These are phyloP conservation scores for Pezizomycotina sp. DNA, from an alignment of 2,329 filamentous ascomycete species.

Conservation along the genomic window DNA sequence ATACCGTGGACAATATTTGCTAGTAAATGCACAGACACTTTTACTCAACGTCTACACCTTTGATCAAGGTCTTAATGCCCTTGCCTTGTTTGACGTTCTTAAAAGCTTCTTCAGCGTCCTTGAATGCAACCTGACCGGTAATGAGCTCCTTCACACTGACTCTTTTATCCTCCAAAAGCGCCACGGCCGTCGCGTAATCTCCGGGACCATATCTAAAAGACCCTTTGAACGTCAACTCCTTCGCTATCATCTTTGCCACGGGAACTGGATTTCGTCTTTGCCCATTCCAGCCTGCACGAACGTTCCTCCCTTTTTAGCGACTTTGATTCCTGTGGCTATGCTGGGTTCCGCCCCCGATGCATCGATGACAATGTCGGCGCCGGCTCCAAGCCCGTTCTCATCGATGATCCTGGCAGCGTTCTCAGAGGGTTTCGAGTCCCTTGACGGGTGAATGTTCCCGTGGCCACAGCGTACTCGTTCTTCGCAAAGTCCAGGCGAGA, in stretches of 20 bases:
- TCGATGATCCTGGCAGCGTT: slow-evolving; percentile 55
- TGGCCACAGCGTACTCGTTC: slow-evolving; percentile 40
- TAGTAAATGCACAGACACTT: too few species aligned
- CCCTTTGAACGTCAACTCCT: slow-evolving; percentile 74
- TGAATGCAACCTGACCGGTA: slow-evolving; percentile 59
- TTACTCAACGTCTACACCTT: too few species aligned
- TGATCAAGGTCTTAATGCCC: slow-evolving; percentile 54
- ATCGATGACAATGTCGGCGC: slow-evolving; percentile 66
- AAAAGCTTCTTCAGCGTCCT: slow-evolving; percentile 72
- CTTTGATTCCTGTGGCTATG: slow-evolving; percentile 58
- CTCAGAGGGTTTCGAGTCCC: slow-evolving; percentile 45
- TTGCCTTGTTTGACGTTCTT: slow-evolving; percentile 70
- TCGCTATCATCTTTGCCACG: slow-evolving; percentile 73
- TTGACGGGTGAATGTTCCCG: slow-evolving; percentile 47
- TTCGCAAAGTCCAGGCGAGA: slow-evolving; percentile 63
- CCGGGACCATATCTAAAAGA: slow-evolving; percentile 80
- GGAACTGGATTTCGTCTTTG: slow-evolving; percentile 70
- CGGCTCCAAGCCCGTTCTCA: slow-evolving; percentile 42
- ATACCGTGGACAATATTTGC: too few species aligned
- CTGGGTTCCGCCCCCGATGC: slow-evolving; percentile 63
- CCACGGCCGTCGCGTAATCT: slow-evolving; percentile 71
- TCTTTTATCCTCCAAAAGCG: slow-evolving; percentile 54
- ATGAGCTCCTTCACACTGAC: slow-evolving; percentile 65
- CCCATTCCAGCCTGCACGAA: slow-evolving; percentile 88
- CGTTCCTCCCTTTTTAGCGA: slow-evolving; percentile 51